These are phyloP conservation scores for Kodamaea fungicola DNA, from an alignment of 1,139 yeast genomes.

Conservation along the genomic window DNA sequence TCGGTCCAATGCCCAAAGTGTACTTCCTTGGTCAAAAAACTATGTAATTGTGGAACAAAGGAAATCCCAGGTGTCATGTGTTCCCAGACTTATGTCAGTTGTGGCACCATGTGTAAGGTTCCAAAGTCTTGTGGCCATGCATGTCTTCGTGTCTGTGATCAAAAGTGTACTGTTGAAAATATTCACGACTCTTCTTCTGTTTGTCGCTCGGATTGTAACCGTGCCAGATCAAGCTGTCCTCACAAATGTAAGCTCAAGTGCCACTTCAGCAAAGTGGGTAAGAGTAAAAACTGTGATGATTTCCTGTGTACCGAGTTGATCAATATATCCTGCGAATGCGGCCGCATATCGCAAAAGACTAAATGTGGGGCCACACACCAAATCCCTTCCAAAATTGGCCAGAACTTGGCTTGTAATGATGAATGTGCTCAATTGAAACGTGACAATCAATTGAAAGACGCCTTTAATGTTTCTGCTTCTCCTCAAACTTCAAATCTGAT, in stretches of 20 bases:
- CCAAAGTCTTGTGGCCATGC: constrained; percentile 65
- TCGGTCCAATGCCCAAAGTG: constrained; percentile 71
- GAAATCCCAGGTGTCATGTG: constrained; percentile 66
- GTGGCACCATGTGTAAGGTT: constrained; percentile 66
- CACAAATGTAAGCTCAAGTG: constrained; percentile 64
- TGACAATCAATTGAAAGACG: constrained; percentile 59
- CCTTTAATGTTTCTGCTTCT: constrained; percentile 41
- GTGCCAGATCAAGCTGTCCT: constrained; percentile 50
- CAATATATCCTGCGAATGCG: constrained; percentile 60
- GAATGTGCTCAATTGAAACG: constrained; percentile 63
- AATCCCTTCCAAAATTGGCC: constrained; percentile 26
- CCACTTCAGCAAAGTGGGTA: constrained; percentile 50
- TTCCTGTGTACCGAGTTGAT: constrained; percentile 48
- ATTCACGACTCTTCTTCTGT: constrained; percentile 30
- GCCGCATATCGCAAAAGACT: constrained; percentile 43
- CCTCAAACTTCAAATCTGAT: constrained; percentile 24
- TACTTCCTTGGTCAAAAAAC: constrained; percentile 58
- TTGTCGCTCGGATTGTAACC: constrained; percentile 60
- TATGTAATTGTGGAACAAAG: constrained; percentile 70
- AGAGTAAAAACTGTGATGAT: constrained; percentile 35
- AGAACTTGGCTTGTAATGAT: constrained; percentile 58
- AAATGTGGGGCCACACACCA: constrained; percentile 52
- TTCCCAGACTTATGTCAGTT: constrained; percentile 64
- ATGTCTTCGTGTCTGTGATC: constrained; percentile 59
- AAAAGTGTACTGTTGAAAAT: constrained; percentile 30